Base-by-base conservation (phyloP, 306 rosid species). In the Abrus precatorius region DNA sequence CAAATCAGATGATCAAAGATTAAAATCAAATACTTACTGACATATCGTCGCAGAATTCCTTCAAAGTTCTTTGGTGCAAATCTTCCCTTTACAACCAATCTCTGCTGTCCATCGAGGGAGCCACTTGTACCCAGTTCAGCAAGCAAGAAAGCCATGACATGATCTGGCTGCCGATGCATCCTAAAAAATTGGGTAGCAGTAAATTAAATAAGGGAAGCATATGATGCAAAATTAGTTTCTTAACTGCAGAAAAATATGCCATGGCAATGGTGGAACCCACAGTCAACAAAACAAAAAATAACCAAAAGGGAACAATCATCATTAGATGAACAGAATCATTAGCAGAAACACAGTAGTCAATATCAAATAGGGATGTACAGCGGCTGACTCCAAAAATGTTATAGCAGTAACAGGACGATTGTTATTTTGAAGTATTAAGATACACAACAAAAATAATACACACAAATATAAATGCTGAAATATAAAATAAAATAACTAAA, bases 91-190 rank as follows among this genome's bases (percentile, higher is more conserved):
- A 95, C 98, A 14, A 95, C 98, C 81, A 95, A 87, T 75, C 98
- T 90, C 77, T 91, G 98, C 56, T 95, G 99, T 63, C 97, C 98
- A 79, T 95, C 99, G 64, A 95, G 97, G 10, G 99, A 95, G 11
- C 99, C 99, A 79, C 94, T 95, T 10, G 99, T 95, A 59, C 99
- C 99, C 89, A 93, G 78, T 67, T 95, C 99, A 9, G 98, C 96
- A 75, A 95, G 91, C 91, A 93, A 87, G 90, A 95, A 95, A 60
- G 94, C 89, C 98, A 91, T 92, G 72, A 95, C 97, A 73, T 95
- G 99, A 72, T 95, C 99, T 6, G 99, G 98, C 86, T 91, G 97
- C 50, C 99, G 90, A 84, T 93, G 97, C 99, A 95, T 93, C 84
- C 99, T 87, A 83, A 74, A 55, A 78, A 59, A 86, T 69, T 33